Evolutionary conservation across 495 filamentous ascomycete genomes (phyloP).

Genomic region (Darksidea phi): DNA sequence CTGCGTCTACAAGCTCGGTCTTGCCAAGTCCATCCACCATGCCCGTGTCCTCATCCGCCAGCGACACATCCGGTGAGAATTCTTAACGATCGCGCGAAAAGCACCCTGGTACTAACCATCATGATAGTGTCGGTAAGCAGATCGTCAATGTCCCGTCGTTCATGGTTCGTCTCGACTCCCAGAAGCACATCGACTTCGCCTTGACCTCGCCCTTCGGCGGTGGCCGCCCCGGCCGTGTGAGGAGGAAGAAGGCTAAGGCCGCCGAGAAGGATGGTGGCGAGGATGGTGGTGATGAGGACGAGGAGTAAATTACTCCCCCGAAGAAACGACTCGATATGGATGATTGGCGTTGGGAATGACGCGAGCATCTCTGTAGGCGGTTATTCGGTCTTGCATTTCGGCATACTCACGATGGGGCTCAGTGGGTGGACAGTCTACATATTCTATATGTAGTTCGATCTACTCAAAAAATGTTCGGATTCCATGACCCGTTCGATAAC

Average conservation of each 20-base stretch:
- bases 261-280: conserved; percentile 85
- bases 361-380: conserved; percentile 10
- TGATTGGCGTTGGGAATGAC: conserved; percentile 25
- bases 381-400: conserved; percentile 9
- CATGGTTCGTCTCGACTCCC: conserved; percentile 98
- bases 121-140: conserved; percentile 86
- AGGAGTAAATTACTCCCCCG: conserved; percentile 60
- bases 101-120: conserved; percentile 4
- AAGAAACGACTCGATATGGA: conserved; percentile 9
- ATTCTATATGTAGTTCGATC: conserved; percentile 3
- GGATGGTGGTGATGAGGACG: conserved; percentile 83
- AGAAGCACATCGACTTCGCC: conserved; percentile 99
- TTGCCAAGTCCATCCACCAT: conserved; percentile 99
- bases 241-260: conserved; percentile 98
- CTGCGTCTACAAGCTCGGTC: conserved; percentile 99
- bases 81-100: neutral
- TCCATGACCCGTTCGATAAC: neutral
- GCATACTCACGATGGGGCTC: conserved; percentile 9
- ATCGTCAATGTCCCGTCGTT: conserved; percentile 99
- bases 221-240: conserved; percentile 91
- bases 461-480: neutral
- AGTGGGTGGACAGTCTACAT: conserved; percentile 10
- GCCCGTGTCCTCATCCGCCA: conserved; percentile 98
- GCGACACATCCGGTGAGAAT: conserved; percentile 82
- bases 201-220: conserved; percentile 96